These are phyloP conservation scores for Fusarium annulatum DNA, from an alignment of 2,329 filamentous ascomycete genomes.

Conservation along the genomic window DNA sequence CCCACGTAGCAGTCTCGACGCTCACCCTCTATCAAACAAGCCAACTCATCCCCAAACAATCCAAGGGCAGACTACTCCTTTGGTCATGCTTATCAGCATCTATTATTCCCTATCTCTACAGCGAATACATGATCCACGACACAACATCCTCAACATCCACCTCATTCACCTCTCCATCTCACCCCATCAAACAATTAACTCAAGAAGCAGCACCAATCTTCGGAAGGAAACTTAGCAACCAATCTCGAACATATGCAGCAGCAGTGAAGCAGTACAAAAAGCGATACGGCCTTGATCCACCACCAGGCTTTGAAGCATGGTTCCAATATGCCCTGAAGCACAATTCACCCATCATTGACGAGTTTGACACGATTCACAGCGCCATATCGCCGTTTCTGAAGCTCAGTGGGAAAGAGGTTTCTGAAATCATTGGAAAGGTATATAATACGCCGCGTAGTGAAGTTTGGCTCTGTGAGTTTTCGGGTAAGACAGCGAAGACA, in stretches of 20 bases:
- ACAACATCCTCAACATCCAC: slow-evolving; percentile 12
- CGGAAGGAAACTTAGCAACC: slow-evolving; percentile 45
- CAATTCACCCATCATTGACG: slow-evolving; percentile 60
- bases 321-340: slow-evolving; percentile 54
- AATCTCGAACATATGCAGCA: slow-evolving; percentile 52
- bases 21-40: slow-evolving; percentile 49
- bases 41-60: slow-evolving; percentile 46
- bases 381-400: slow-evolving; percentile 55
- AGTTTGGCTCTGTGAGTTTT: slow-evolving; percentile 53
- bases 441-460: slow-evolving; percentile 45
- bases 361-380: slow-evolving; percentile 59
- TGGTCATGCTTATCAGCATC: slow-evolving; percentile 49
- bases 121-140: slow-evolving; percentile 40
- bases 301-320: slow-evolving; percentile 60
- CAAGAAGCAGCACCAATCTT: slow-evolving; percentile 47
- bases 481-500: slow-evolving; percentile 40
- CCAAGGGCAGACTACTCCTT: slow-evolving; percentile 42
- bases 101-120: slow-evolving; percentile 47
- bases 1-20: slow-evolving; percentile 44
- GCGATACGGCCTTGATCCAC: slow-evolving; percentile 57
- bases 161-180: slow-evolving; percentile 28
- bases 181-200: slow-evolving; percentile 53
- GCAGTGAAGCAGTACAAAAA: slow-evolving; percentile 56
- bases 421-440: slow-evolving; percentile 42
- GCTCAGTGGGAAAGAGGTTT: slow-evolving; percentile 51